Evolutionary conservation across 495 filamentous ascomycete genomes (phyloP).

Genomic region (Sordaria brevicollis): DNA sequence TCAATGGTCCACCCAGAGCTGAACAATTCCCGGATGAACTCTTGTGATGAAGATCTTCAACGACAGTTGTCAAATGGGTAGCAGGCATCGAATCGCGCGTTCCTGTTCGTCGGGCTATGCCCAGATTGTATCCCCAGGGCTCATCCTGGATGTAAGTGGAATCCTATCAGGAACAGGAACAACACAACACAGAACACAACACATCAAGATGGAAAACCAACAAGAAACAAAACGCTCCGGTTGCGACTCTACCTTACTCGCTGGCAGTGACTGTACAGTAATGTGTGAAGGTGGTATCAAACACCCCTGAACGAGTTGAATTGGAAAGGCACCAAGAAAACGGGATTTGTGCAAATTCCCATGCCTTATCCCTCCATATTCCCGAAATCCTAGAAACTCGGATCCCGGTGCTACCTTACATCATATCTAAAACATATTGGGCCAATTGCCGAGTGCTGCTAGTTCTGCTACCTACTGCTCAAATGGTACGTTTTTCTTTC

Average conservation of each 20-base stretch:
- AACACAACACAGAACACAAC: too few species aligned
- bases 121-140: not conserved
- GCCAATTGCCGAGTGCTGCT: not conserved
- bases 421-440: not conserved
- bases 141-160: not conserved
- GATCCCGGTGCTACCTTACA: not conserved
- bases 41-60: not conserved
- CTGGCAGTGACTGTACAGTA: too few species aligned
- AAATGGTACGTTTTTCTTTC: not conserved
- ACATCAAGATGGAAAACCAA: too few species aligned
- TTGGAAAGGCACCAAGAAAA: not conserved
- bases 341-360: not conserved
- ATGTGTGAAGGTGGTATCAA: not conserved
- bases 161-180: not conserved
- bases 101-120: not conserved
- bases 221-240: not conserved
- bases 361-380: not conserved
- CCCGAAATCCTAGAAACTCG: too few species aligned
- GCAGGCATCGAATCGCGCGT: not conserved
- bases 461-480: not conserved
- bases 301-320: too few species aligned
- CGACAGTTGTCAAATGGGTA: not conserved
- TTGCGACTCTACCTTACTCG: not conserved
- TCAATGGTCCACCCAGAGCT: not conserved
- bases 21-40: not conserved